Evolutionary conservation across 2,329 filamentous ascomycete species (phyloP).

Genomic region (Cytospora schulzeri): DNA sequence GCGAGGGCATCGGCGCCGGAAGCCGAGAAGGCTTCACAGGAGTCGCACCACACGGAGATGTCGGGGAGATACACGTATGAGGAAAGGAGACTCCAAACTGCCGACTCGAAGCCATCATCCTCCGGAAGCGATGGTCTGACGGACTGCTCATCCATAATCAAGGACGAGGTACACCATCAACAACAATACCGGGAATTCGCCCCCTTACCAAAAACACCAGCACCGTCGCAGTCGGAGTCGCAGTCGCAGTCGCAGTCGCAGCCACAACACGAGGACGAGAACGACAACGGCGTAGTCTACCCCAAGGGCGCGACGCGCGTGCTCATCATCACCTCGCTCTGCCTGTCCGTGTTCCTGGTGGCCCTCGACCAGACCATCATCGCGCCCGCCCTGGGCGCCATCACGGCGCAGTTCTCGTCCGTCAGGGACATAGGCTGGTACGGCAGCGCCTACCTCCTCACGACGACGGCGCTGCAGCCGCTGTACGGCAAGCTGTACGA

Average conservation of each 20-base stretch:
- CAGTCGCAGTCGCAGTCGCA: neutral
- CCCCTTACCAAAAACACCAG: neutral
- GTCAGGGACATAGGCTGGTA: constrained; percentile 57
- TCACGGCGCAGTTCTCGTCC: constrained; percentile 48
- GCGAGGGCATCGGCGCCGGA: neutral
- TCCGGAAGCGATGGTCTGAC: neutral
- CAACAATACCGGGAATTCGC: neutral
- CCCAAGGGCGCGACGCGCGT: constrained; percentile 43
- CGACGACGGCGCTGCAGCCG: constrained; percentile 51
- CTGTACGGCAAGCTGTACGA: constrained; percentile 54
- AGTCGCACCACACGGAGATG: constrained; percentile 1
- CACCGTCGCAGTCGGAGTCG: neutral
- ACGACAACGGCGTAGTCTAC: constrained; percentile 36
- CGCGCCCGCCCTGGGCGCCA: constrained; percentile 54
- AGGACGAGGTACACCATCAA: neutral
- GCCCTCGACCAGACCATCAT: constrained; percentile 56
- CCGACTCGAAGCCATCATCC: neutral
- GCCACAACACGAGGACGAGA: constrained; percentile 26
- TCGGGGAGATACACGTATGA: neutral
- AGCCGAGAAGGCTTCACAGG: constrained; percentile 9
- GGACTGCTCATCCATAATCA: neutral
- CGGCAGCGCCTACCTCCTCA: constrained; percentile 52
- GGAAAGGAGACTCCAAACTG: neutral
- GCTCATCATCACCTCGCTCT: constrained; percentile 48
- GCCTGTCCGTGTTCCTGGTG: constrained; percentile 49